Conservation (phyloP, 495 filamentous ascomycete species). For the Penicillium bovifimosum region DNA sequence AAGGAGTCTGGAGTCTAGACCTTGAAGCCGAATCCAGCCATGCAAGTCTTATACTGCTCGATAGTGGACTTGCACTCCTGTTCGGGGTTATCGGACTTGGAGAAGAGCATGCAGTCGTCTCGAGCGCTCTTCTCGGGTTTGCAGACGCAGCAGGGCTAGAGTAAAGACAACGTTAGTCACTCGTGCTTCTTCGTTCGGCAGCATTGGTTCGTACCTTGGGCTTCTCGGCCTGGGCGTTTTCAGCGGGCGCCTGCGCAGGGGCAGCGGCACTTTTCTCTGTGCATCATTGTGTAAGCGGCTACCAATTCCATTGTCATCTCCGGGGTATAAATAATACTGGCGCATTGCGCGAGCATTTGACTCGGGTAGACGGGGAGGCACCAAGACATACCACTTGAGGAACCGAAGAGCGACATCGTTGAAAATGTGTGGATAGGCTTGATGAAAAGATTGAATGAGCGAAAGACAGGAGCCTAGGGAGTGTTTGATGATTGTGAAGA, state of each 20-base stretch:
- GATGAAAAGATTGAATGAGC: not conserved
- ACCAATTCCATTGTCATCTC: not conserved
- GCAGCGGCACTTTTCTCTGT: constrained; percentile 22
- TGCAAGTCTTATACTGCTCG: constrained; percentile 82
- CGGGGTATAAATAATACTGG: constrained; percentile 3
- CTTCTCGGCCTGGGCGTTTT: constrained; percentile 39
- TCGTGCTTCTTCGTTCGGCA: not conserved
- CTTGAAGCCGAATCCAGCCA: constrained; percentile 91
- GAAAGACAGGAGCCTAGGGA: not conserved
- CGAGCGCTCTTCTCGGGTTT: constrained; percentile 86
- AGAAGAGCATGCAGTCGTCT: constrained; percentile 99
- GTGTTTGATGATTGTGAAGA: not conserved
- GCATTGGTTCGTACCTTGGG: constrained; percentile 45
- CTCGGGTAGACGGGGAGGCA: not conserved
- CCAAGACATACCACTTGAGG: constrained; percentile 32
- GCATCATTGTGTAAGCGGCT: constrained; percentile 6
- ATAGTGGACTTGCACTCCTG: constrained; percentile 78
- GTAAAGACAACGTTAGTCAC: not conserved
- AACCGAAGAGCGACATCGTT: too few species aligned
- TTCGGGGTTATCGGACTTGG: constrained; percentile 63
- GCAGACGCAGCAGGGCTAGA: constrained; percentile 93
- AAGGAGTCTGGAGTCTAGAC: constrained; percentile 44
- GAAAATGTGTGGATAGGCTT: not conserved
- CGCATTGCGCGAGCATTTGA: constrained; percentile 11
- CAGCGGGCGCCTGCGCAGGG: constrained; percentile 24